Base-by-base conservation (phyloP, 2,329 filamentous ascomycete species). In the Neoarthrinium moseri region DNA sequence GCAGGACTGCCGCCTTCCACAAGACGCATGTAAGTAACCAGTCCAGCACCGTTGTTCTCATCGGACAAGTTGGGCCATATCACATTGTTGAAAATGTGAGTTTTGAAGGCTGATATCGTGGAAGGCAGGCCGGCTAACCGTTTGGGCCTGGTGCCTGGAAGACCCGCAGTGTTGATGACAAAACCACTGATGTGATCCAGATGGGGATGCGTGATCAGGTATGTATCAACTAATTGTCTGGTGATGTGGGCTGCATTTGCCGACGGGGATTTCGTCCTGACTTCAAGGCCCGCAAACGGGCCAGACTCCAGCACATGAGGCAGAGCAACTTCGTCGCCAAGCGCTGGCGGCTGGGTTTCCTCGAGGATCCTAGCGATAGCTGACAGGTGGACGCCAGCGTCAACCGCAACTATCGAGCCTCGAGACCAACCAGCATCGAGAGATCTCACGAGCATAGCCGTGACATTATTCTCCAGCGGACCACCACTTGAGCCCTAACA, bases 61-160 rank as follows among this genome's bases (percentile, higher is more conserved):
- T 99, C 92, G 0, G 90, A 95, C 30, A 99, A 71, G 56, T 99
- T 99, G 0, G 94, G 94, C 94, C 94, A 99, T 44, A 97, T 95
- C 47, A 96, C 74, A 60, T 96, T 95, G 68, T 99, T 99, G 73
- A 99, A 99, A 49, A 99, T 89, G 67, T 99, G 91, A 1, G 77
- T 83, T 64, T 96, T 97, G 67, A 99, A 85, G 0, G 92, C 91
- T 36, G 89, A 79, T 42, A 99, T 91, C n/a, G 92, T 95, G 22
- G 83, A 86, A 0, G 91, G 90, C 4, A 97, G 72, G 0, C 88
- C 92, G 1, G 92, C 91, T 12, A 99, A 74, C 20, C 87, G 83
- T 67, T 97, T 99, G 0, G 91, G 89, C 22, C 85, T 82, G 2
- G 86, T 81, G 23, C 87, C 88, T 23, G 89, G 86, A 17, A 95